Evolutionary conservation across 306 rosid genomes (phyloP), one percentile per base, ranked within the genome.

Genomic region (Benincasa hispida): DNA sequence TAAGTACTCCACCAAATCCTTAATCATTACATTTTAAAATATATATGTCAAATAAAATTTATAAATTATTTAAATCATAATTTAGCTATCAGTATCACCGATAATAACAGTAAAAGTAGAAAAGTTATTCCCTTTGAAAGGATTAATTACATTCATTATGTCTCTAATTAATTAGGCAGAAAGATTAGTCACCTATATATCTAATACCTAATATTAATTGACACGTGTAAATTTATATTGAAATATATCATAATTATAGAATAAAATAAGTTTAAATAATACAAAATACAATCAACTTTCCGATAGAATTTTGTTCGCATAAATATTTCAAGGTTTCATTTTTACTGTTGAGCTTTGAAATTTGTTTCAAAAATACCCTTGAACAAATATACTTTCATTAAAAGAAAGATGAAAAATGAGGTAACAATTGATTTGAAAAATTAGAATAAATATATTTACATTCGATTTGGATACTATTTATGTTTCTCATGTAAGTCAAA

Each of bases 1-100:
- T 22, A 45, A 69, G 37, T 45, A 69, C 37, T 69, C 75, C 75
- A 70, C 76, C 76, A 70, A 70, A 25, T 45, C 41, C 57, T 70
- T 41, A 67, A 67, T 67, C 74, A 67, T 67, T 67, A 41, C 74
- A 15, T 21, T n/a, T n/a, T 11, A 4, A 57, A 24, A 25, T 13
- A 27, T 30, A 32, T 8, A 62, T 62, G 1, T 3, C 1, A 22
- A 67, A 67, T 12, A 5, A 39, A 67, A 11, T 21, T n/a, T 12
- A 4, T 5, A 5, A 21, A 13, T 41, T 5, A 5, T 41, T 18
- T 25, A 27, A 24, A 70, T 15, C 58, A 70, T 66, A 66, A 66
- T 70, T 70, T 70, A 47, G 39, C 57, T 47, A 14, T 47, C 41
- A 25, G 21, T 47, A 45, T 25, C 58, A 25, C 39, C 37, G 24